Percentiles rank a stretch among this genome's conserved stretches.
Conservation (phyloP, 257 asterid species). For the Craterostigma plantagineum region DNA sequence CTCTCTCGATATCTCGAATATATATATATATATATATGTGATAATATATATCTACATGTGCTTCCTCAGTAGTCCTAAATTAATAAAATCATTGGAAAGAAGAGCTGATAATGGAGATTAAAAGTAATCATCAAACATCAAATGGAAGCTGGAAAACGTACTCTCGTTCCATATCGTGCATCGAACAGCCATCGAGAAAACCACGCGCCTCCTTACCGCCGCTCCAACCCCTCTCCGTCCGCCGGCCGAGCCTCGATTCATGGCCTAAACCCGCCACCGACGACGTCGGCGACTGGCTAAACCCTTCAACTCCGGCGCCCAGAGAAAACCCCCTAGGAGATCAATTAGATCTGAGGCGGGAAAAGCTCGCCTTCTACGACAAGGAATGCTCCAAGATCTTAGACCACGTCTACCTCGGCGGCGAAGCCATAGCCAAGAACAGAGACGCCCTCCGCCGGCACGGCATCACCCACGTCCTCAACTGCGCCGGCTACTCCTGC, state of each 20-base stretch:
- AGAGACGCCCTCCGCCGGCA: conserved; percentile 48
- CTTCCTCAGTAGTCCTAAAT: too few species aligned
- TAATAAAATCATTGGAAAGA: too few species aligned
- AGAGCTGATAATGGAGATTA: too few species aligned
- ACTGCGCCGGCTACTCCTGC: conserved; percentile 76
- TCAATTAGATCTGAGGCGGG: conserved; percentile 50
- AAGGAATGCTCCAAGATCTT: conserved; percentile 82
- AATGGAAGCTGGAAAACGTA: too few species aligned
- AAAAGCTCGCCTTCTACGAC: conserved; percentile 66
- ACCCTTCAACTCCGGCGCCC: conserved; percentile 60
- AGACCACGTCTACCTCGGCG: conserved; percentile 67
- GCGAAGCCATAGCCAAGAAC: conserved; percentile 67
- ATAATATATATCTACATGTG: too few species aligned
- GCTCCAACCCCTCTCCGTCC: conserved; percentile 76
- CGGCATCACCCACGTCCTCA: conserved; percentile 84
- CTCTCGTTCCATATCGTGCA: too few species aligned
- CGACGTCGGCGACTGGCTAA: conserved; percentile 79
- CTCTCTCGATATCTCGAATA: too few species aligned
- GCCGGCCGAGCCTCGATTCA: conserved; percentile 43
- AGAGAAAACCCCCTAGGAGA: conserved; percentile 24
- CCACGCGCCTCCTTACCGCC: conserved; percentile 94
- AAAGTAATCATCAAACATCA: too few species aligned
- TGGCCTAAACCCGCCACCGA: conserved; percentile 94
- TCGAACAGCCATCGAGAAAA: too few species aligned
- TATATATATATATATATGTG: too few species aligned